A percentile compares a stretch with the other conserved stretches of the same genome.
Conservation (phyloP, 257 asterid genomes). For the Penstemon davidsonii region DNA sequence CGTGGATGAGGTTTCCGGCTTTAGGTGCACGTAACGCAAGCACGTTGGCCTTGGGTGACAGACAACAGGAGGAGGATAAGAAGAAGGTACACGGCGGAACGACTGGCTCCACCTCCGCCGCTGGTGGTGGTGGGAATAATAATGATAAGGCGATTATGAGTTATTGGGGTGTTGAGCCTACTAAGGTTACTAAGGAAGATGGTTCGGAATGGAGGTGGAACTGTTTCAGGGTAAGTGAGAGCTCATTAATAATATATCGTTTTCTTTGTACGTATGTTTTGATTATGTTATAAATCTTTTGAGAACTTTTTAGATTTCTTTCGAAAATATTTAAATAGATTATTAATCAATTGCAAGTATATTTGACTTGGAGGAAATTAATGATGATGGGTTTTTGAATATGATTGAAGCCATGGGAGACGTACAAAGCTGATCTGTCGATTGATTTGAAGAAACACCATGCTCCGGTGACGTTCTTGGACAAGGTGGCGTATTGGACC, state of each 20-base stretch:
- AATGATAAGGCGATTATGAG: slow-evolving; percentile 42
- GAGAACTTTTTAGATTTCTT: too few relatives aligned
- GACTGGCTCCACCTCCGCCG: slow-evolving; percentile 24
- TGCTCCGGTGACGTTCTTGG: slow-evolving; percentile 64
- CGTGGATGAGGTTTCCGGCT: slow-evolving; percentile 36
- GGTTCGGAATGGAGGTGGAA: slow-evolving; percentile 80
- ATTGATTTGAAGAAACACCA: slow-evolving; percentile 77
- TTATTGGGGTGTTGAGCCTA: slow-evolving; percentile 71
- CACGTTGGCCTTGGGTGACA: slow-evolving; percentile 55
- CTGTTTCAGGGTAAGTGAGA: slow-evolving; percentile 56
- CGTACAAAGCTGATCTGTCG: slow-evolving; percentile 52
- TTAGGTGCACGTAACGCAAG: slow-evolving; percentile 43
- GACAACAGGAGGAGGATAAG: slow-evolving; percentile 32
- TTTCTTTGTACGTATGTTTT: too few relatives aligned
- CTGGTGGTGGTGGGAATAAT: slow-evolving; percentile 23
- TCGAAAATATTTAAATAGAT: too few relatives aligned
- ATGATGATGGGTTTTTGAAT: slow-evolving; percentile 7
- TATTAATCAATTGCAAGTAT: not conserved
- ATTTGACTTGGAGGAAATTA: not conserved
- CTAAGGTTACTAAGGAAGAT: slow-evolving; percentile 56
- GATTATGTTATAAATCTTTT: not conserved
- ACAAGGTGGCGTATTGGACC: slow-evolving; percentile 66
- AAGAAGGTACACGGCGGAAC: slow-evolving; percentile 27
- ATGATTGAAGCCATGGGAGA: slow-evolving; percentile 43
- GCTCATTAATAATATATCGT: too few relatives aligned